Evolutionary conservation across 768 basidiomycete genomes (phyloP), one percentile per base, ranked within the genome.

Genomic region (Boletellus ananas): DNA sequence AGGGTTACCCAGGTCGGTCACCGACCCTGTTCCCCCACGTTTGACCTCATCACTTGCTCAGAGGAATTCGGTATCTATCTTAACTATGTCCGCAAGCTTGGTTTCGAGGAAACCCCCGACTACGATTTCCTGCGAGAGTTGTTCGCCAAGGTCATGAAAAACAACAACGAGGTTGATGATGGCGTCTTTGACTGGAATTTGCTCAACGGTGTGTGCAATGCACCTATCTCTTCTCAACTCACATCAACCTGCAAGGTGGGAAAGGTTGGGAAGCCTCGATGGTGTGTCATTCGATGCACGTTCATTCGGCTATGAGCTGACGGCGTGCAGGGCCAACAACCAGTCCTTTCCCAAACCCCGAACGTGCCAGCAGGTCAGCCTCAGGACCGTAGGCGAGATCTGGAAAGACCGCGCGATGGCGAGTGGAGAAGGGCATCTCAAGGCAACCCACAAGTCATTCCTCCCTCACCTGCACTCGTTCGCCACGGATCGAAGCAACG

Each of bases 1-100:
- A 98, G 60, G 90, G 92, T 50, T 94, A 87, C 74, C 95, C 96
- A 43, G 93, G 92, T 92, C 58, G 54, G 79, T 66, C 34, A 47
- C 36, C 42, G 51, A 29, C 25, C 46, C 36, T 43, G 23, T n/a
- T 10, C 18, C 34, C 50, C 43, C 25, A 33, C 52, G 9, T 20
- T 16, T 51, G 33, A 16, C 34, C 47, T 60, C 44, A 58, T 51
- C 35, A 34, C 1, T 14, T 34, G 34, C 27, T 20, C 70, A 97
- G 96, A 98, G 76, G 96, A 98, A 72, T 99, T 98, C 62, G 87
- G 85, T 48, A 98, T 99, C 64, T 99, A 98, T 71, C 79, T 99
- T 45, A 98, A 98, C 74, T 99, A 99, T 71, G 96, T 98, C 54
- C 87, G 96, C 55, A 99, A 97, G 68, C 84, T 99, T 56, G 96